These are phyloP conservation scores for Coprinellus aureogranulatus DNA, from an alignment of 768 basidiomycete genomes.

Conservation along the genomic window DNA sequence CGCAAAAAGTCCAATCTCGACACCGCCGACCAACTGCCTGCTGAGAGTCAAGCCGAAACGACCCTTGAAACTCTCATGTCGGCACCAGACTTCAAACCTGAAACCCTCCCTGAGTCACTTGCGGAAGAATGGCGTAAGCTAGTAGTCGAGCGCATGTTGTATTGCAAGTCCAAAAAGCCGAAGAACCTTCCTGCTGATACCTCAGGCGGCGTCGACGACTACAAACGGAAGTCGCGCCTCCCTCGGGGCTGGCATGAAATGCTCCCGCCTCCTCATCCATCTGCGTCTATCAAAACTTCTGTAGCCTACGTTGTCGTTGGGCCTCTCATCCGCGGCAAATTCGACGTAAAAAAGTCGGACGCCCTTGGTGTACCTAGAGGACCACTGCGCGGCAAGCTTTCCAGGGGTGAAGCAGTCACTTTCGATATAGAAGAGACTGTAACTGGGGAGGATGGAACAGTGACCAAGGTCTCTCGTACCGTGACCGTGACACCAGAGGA, in stretches of 20 bases:
- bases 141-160: slow-evolving; percentile 63
- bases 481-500: slow-evolving; percentile 61
- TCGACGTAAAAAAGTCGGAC: slow-evolving; percentile 63
- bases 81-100: slow-evolving; percentile 26
- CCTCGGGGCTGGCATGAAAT: slow-evolving; percentile 36
- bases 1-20: slow-evolving; percentile 32
- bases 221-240: slow-evolving; percentile 23
- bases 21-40: not conserved
- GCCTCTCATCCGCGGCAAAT: slow-evolving; percentile 62
- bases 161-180: slow-evolving; percentile 14
- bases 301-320: slow-evolving; percentile 53
- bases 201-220: slow-evolving; percentile 25
- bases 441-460: slow-evolving; percentile 24
- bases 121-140: slow-evolving; percentile 57
- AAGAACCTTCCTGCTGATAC: not conserved
- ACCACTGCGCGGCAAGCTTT: slow-evolving; percentile 55
- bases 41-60: not conserved
- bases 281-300: slow-evolving; percentile 25
- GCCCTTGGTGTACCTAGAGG: slow-evolving; percentile 64
- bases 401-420: slow-evolving; percentile 62
- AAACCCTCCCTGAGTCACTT: slow-evolving; percentile 37
- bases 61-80: slow-evolving; percentile 12
- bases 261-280: slow-evolving; percentile 32
- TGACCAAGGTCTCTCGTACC: slow-evolving; percentile 9
- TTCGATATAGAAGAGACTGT: slow-evolving; percentile 39